Base-by-base conservation (phyloP, 257 asterid genomes). In the Leonotis leonurus region DNA sequence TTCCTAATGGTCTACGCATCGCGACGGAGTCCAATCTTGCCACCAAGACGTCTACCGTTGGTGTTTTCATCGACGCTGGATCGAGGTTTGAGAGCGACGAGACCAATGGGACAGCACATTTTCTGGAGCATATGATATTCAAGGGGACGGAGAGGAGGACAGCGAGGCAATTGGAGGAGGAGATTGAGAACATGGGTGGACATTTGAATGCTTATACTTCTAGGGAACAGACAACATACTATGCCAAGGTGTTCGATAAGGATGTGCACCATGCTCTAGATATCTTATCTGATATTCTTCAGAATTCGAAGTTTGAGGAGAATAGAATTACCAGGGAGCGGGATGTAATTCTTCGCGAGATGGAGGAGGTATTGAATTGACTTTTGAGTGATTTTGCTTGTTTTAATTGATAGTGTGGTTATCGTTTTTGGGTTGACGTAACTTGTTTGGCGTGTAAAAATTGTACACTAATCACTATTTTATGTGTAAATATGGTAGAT, bases 161-260 rank as follows among this genome's bases (percentile, higher is more conserved):
- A 1, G 83, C 95, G 27, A 77, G 89, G 68, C 77, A 65, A 1
- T 63, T 93, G 82, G 97, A 93, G 81, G 96, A 93, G 82, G 96
- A 89, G 81, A 83, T 92, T 81, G 99, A 92, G 86, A 85, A 89
- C 70, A 86, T 92, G 86, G 99, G 97, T 1, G 97, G 96, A 4
- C 99, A 89, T 81, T 76, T 86, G 84, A 89, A 92, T 77, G 99
- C 97, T 21, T 92, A 89, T 32, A 93, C 97, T 45, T 83, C 94
- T 21, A 80, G 99, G 55, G 99, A 93, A 69, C 99, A 93, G 81
- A 93, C 99, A 1, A 80, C 96, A 0, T 93, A 85, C 62, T 87
- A 85, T 26, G 99, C 99, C 0, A 93, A 93, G 60, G 96, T 89
- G 53, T 49, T 77, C 77, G 90, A 77, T 60, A 79, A 61, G 64